Evolutionary conservation across 2,329 filamentous ascomycete genomes (phyloP), one percentile per base, ranked within the genome.

Genomic region (Colletotrichum chrysophilum): DNA sequence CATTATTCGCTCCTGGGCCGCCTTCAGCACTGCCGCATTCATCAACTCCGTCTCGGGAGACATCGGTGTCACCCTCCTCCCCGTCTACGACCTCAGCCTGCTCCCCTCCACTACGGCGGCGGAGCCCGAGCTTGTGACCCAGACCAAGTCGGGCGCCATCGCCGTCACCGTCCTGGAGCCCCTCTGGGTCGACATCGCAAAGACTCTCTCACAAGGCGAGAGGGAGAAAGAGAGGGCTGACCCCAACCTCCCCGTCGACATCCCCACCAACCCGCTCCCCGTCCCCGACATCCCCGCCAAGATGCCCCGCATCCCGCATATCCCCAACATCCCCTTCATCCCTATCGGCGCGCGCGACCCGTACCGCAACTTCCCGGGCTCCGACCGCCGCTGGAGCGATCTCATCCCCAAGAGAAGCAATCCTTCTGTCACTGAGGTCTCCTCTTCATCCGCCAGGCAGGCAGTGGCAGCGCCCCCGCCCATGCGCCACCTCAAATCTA

Each of bases 71-170:
- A 82, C 82, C 4, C 69, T 91, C 14, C 81, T 87, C 52, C 88
- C 89, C 1, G 83, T 90, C 0, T 79, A 89, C 56, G 82, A 85
- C 76, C 74, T 74, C 52, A 78, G 73, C 58, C 76, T 75, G 34
- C 61, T 79, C 7, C 69, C 75, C 2, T 55, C 78, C 8, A 68
- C 75, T 2, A 48, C 78, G 28, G 18, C 61, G 43, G 66, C 69
- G 8, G 78, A 79, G 7, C 80, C 83, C 2, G 76, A 79, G 26
- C 80, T 91, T 4, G 79, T 80, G 43, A 90, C 89, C 0, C 75
- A 80, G 7, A 87, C 86, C 0, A 87, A 85, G 62, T 89, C 87
- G 76, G 89, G 89, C 34, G 73, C 77, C 4, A 86, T 84, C 0
- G 77, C 78, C 1, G 72, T 91, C 3, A 78, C 74, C 0, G 75